Base-by-base conservation (phyloP, 2,329 filamentous ascomycete genomes). In the Aspergillus calidoustus region DNA sequence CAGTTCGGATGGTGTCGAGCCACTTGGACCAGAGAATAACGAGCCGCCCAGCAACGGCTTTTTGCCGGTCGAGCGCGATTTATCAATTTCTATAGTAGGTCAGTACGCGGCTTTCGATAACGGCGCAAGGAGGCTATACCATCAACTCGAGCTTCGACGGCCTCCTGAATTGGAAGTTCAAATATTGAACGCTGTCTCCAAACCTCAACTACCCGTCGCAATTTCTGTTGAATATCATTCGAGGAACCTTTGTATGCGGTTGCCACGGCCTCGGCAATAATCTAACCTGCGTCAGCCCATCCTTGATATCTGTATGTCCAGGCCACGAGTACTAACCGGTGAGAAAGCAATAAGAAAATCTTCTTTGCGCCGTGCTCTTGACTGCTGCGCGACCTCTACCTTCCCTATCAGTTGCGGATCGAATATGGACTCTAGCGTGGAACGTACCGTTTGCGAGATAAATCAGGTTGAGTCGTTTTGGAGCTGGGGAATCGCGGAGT, bases 301-400 rank as follows among this genome's bases (percentile, higher is more conserved):
- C 3, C 19, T 22, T 13, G 28, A 47, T 51, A 4, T 41, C 28
- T 1, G 28, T 43, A 8, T 7, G 6, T 7, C 43, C 9, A 17
- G 23, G 44, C 44, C 7, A 41, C 23, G 9, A 41, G 30, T 7
- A 76, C 77, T 65, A 64, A 84, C 86, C 4, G 95, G 93, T 50
- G 94, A 90, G 77, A 97, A 98, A 7, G 95, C 94, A 64, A 90
- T 85, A 15, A 97, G 85, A 69, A 99, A 99, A 70, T 99, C 95
- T 57, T 93, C 89, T 78, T 96, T 97, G 65, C 91, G 89, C 41
- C 94, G 89, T 52, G 92, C 94, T 78, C 96, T 96, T 25, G 93
- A 97, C 74, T 98, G 95, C 75, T 99, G 95, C 23, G 92, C 91
- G 61, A 99, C 93, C 83, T 99, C 95, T 95, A 65, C 38, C 71